Base-by-base conservation (phyloP, 495 filamentous ascomycete genomes). In the Trichoderma reesei region DNA sequence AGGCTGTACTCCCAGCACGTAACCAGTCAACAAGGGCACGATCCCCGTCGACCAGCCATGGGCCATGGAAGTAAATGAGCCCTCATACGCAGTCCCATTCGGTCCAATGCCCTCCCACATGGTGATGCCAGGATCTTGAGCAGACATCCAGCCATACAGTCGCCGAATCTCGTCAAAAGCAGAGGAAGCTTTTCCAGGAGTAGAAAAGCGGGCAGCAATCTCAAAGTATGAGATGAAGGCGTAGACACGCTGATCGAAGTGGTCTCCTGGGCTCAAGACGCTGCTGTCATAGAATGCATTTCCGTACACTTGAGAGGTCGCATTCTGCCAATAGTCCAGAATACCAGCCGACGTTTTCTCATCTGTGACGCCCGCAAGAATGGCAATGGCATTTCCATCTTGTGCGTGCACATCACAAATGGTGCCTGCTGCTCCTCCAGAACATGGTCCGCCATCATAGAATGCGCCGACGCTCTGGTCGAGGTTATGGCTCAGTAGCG, bases 141-240 rank as follows among this genome's bases (percentile, higher is more conserved):
- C 68, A 6, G 73, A 69, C 78, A 81, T 81, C 73, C 77, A 78
- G 10, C 75, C 77, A 62, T 79, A 80, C 31, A 79, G 67, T 20
- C 75, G 69, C 37, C 73, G 68, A 18, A 81, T 72, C 67, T 77
- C 71, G 62, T 78, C 74, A 16, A 76, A 62, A 1, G 78, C 79
- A 4, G 72, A 72, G 9, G 62, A 70, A 7, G 70, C 68, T 8
- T 67, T 60, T 6, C 73, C 72, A 16, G 65, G 51, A 14, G 68
- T 59, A 33, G 34, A 63, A 66, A 81, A 80, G 38, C 79, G 73
- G 26, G 78, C 78, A 34, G 73, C 72, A 42, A 75, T 70, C 66
- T 81, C 79, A 64, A 81, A 80, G 65, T 79, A 80, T 14, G 79
- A 79, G n/a, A 77, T 75, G 61, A 81, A 80, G 13, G 79, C 71